A percentile compares a stretch with the other conserved stretches of the same genome.
phyloP scores from a whole-genome alignment of 345 rosid species.

The Syzygium grande region DNA sequence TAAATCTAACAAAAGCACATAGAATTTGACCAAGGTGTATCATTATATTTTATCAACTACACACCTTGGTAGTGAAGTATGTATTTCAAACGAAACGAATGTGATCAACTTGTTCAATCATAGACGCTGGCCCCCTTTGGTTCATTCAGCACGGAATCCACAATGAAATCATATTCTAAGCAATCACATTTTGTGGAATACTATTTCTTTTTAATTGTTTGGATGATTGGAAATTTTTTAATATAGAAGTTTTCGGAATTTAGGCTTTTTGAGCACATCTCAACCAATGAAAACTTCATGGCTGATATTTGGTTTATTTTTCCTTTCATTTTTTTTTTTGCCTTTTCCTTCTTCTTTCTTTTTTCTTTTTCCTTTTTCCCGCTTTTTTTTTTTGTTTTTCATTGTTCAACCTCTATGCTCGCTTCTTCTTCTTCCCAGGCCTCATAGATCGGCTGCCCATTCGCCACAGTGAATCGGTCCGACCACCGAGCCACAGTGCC shows the following conservation, averaged over 20 bases:
- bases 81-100: neutral
- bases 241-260: neutral
- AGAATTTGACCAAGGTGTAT: neutral
- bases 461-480: neutral
- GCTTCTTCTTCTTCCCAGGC: neutral
- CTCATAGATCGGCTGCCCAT: neutral
- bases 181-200: neutral
- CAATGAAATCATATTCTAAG: neutral
- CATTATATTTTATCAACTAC: neutral
- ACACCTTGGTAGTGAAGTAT: neutral
- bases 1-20: neutral
- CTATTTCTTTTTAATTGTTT: neutral
- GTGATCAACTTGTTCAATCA: neutral
- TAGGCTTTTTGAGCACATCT: neutral
- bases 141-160: neutral
- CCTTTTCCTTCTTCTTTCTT: neutral
- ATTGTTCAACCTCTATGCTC: neutral
- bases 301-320: neutral
- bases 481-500: neutral
- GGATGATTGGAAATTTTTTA: neutral
- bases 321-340: neutral
- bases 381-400: neutral
- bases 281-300: neutral
- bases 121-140: neutral
- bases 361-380: neutral